Evolutionary conservation across 768 basidiomycete genomes (phyloP).

Genomic region (Boletus fagicola): DNA sequence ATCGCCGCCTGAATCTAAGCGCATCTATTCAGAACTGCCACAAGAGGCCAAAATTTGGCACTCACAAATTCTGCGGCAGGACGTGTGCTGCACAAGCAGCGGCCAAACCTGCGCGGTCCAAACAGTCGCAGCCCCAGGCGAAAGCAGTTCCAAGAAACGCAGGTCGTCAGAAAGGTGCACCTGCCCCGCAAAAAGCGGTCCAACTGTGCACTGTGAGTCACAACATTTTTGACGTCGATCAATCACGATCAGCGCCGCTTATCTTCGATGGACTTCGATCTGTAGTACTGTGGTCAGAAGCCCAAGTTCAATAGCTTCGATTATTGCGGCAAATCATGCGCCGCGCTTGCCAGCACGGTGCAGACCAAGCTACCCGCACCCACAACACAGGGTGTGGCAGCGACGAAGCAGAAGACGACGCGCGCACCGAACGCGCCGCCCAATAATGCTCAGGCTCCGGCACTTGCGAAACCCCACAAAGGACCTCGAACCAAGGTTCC

Average conservation of each 20-base stretch:
- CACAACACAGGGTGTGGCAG: constrained; percentile 9
- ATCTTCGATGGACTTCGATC: constrained; percentile 27
- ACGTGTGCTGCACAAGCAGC: constrained; percentile 48
- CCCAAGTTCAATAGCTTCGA: constrained; percentile 60
- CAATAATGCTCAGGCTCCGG: constrained; percentile 2
- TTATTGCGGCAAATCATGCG: constrained; percentile 66
- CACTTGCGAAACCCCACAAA: constrained; percentile 16
- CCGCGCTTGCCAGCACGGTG: constrained; percentile 41
- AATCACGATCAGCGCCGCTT: constrained; percentile 26
- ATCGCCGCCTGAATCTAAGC: constrained; percentile 7
- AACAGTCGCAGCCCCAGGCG: constrained; percentile 13
- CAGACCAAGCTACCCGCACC: constrained; percentile 19
- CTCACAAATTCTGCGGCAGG: constrained; percentile 57
- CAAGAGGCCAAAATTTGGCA: constrained; percentile 50
- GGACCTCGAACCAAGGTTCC: constrained; percentile 12
- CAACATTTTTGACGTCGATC: constrained; percentile 21
- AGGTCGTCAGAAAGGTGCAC: constrained; percentile 13
- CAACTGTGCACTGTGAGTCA: constrained; percentile 31
- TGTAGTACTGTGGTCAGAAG: constrained; percentile 52
- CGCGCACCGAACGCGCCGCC: constrained; percentile 10
- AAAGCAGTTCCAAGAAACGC: constrained; percentile 14
- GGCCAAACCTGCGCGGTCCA: constrained; percentile 11
- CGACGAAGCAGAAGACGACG: constrained; percentile 22
- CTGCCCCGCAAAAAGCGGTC: constrained; percentile 17
- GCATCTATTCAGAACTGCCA: constrained; percentile 46